These are phyloP conservation scores for Claviceps spartinae DNA, from an alignment of 2,329 filamentous ascomycete genomes.

Conservation along the genomic window DNA sequence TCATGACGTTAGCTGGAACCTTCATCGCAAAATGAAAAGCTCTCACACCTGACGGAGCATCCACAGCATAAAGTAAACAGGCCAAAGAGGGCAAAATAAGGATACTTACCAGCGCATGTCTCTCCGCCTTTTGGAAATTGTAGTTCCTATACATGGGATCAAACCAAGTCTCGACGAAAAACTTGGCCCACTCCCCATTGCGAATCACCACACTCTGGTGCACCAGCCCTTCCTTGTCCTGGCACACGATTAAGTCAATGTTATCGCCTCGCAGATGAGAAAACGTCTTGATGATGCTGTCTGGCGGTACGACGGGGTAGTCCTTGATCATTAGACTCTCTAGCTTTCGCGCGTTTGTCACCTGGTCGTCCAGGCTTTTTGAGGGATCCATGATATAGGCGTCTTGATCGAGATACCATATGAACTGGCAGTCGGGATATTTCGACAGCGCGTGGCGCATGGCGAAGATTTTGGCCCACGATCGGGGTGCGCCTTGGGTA, in stretches of 20 bases:
- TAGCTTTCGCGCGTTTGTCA: constrained; percentile 54
- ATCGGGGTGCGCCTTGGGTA: constrained; percentile 42
- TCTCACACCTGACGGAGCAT: too few species aligned
- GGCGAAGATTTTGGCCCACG: constrained; percentile 72
- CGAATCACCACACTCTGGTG: constrained; percentile 66
- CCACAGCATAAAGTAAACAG: too few species aligned
- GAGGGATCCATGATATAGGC: constrained; percentile 78
- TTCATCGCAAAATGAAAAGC: too few species aligned
- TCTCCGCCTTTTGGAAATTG: constrained; percentile 91
- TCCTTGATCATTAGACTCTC: constrained; percentile 75
- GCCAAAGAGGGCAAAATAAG: too few species aligned
- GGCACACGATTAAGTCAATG: constrained; percentile 70
- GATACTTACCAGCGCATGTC: constrained; percentile 65
- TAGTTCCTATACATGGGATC: constrained; percentile 88
- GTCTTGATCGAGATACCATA: constrained; percentile 81
- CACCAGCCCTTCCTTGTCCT: constrained; percentile 69
- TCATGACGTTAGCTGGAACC: neutral
- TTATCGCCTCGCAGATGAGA: constrained; percentile 62
- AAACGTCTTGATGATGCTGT: constrained; percentile 95
- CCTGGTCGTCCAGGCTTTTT: constrained; percentile 52
- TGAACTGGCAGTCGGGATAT: constrained; percentile 61
- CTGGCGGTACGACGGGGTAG: constrained; percentile 76
- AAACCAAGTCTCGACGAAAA: constrained; percentile 90
- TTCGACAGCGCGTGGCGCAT: constrained; percentile 77
- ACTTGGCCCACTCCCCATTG: constrained; percentile 82